Percentiles rank a stretch among this genome's conserved stretches.
Conservation (phyloP, 495 filamentous ascomycete genomes). For the Penicillium coffeae region DNA sequence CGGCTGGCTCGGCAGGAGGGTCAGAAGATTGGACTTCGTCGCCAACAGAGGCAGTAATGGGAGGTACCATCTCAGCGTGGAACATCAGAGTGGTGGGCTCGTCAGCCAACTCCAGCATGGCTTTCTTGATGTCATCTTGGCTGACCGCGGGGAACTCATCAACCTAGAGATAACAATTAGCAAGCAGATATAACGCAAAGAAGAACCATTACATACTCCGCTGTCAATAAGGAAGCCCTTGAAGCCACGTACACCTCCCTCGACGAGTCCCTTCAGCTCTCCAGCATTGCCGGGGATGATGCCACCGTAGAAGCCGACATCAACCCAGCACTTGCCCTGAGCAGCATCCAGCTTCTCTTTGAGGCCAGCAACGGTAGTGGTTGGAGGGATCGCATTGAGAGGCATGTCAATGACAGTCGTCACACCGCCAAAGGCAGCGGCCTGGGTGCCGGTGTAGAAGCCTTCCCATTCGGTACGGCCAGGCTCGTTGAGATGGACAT, state of each 20-base stretch:
- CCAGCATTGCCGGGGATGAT: constrained; percentile 85
- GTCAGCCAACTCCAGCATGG: constrained; percentile 73
- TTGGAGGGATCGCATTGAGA: constrained; percentile 93
- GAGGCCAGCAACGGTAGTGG: constrained; percentile 80
- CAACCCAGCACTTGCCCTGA: constrained; percentile 91
- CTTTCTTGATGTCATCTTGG: constrained; percentile 69
- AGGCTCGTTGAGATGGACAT: constrained; percentile 97
- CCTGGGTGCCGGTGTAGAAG: constrained; percentile 88
- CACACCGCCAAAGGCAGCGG: constrained; percentile 92
- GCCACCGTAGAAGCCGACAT: constrained; percentile 97
- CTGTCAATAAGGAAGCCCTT: constrained; percentile 98
- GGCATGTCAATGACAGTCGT: constrained; percentile 99
- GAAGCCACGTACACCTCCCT: constrained; percentile 87
- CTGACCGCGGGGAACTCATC: constrained; percentile 94
- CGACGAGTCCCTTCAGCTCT: constrained; percentile 75
- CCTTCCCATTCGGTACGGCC: constrained; percentile 98
- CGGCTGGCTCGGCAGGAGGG: constrained; percentile 69
- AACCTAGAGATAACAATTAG: constrained; percentile 51
- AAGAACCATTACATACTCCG: constrained; percentile 59
- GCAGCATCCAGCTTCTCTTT: constrained; percentile 84
- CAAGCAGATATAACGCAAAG: constrained; percentile 3
- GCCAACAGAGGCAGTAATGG: constrained; percentile 75
- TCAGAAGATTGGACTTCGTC: constrained; percentile 70
- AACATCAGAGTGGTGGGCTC: constrained; percentile 91
- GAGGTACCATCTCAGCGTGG: constrained; percentile 96